A percentile compares a stretch with the other conserved stretches of the same genome.
Evolutionary conservation across 495 filamentous ascomycete species (phyloP).

Genomic region (Cairneyella variabilis): DNA sequence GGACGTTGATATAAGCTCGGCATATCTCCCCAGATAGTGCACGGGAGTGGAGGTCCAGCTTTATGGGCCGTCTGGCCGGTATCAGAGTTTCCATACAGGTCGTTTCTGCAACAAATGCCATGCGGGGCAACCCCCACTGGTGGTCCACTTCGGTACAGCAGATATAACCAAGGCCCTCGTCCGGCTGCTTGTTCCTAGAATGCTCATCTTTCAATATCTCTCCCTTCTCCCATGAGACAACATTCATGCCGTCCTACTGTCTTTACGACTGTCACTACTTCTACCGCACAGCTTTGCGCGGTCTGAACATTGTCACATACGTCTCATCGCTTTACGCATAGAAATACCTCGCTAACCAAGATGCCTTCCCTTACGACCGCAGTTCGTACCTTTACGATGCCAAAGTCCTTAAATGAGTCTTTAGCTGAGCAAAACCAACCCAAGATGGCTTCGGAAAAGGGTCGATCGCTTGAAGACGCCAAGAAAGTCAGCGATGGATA

Average conservation of each 20-base stretch:
- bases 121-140: slow-evolving; percentile 22
- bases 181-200: neutral
- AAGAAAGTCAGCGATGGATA: slow-evolving; percentile 38
- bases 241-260: slow-evolving; percentile 84
- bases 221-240: slow-evolving; percentile 4
- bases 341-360: slow-evolving; percentile 24
- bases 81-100: slow-evolving; percentile 7
- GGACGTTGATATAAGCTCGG: slow-evolving; percentile 14
- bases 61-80: slow-evolving; percentile 24
- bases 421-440: slow-evolving; percentile 36
- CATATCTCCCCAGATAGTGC: slow-evolving; percentile 13
- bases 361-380: slow-evolving; percentile 23
- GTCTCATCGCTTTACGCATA: slow-evolving; percentile 73
- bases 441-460: slow-evolving; percentile 18
- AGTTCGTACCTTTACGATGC: slow-evolving; percentile 59
- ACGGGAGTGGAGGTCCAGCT: slow-evolving; percentile 7
- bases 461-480: slow-evolving; percentile 33
- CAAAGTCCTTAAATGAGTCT: slow-evolving; percentile 68
- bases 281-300: slow-evolving; percentile 80
- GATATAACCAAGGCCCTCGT: slow-evolving; percentile 25
- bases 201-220: neutral
- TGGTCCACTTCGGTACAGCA: slow-evolving; percentile 5
- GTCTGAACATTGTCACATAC: slow-evolving; percentile 71
- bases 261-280: slow-evolving; percentile 90
- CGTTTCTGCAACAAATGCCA: slow-evolving; percentile 4